Evolutionary conservation across 2,329 filamentous ascomycete genomes (phyloP).

Genomic region (Cladosporium phlei): DNA sequence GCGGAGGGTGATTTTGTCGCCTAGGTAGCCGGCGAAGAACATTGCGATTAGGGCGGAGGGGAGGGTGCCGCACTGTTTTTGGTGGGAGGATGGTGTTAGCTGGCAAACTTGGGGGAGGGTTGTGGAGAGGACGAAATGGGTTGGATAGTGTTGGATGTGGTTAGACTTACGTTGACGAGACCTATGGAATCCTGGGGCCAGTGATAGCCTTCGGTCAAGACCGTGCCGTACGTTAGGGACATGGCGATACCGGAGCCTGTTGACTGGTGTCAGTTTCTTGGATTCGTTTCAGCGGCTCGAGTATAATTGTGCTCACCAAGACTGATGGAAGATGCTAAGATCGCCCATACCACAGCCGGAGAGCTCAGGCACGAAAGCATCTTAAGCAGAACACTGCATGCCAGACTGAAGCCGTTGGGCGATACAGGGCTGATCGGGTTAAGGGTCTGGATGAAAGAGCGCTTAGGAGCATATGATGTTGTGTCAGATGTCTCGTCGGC

Average conservation of each 20-base stretch:
- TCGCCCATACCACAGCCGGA: constrained; percentile 37
- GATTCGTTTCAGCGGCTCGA: too few species aligned
- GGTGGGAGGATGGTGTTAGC: neutral
- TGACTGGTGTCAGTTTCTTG: neutral
- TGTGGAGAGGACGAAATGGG: too few species aligned
- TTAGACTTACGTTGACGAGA: constrained; percentile 21
- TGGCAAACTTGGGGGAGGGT: too few species aligned
- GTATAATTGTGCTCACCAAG: too few species aligned
- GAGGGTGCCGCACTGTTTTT: constrained; percentile 17
- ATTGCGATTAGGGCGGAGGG: constrained; percentile 23
- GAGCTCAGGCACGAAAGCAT: constrained; percentile 34
- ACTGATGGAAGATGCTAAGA: constrained; percentile 35
- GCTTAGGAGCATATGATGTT: neutral
- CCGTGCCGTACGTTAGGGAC: constrained; percentile 36
- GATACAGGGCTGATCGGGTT: constrained; percentile 15
- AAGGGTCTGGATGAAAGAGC: constrained; percentile 16
- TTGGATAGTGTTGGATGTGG: too few species aligned
- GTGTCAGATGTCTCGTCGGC: neutral
- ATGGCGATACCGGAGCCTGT: constrained; percentile 29
- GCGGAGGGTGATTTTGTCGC: constrained; percentile 25
- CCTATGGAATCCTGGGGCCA: constrained; percentile 28
- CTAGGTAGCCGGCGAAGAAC: constrained; percentile 24
- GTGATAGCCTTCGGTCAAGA: constrained; percentile 32
- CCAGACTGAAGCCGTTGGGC: constrained; percentile 16
- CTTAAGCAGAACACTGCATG: constrained; percentile 23